phyloP scores from a whole-genome alignment of 345 rosid genomes.

The Cochlearia excelsa region DNA sequence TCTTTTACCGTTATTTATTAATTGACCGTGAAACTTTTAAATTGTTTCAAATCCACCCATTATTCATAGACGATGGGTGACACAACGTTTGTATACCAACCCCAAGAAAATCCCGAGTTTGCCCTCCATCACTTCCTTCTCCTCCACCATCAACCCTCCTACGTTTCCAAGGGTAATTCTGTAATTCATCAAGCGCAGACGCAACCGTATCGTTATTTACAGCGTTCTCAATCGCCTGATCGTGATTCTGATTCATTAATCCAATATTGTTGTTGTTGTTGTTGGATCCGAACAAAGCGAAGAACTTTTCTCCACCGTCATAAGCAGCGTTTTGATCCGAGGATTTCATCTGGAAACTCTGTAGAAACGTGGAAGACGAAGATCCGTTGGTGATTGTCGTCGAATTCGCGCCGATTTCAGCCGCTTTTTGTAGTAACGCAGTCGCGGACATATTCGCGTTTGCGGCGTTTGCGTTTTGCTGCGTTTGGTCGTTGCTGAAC shows the following conservation, averaged over 20 bases:
- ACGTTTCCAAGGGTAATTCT: slow-evolving; percentile 56
- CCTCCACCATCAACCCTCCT: slow-evolving; percentile 42
- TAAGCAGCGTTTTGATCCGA: slow-evolving; percentile 30
- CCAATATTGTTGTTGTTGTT: slow-evolving; percentile 21
- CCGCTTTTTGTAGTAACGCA: slow-evolving; percentile 91
- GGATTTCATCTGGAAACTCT: slow-evolving; percentile 48
- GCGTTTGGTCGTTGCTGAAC: slow-evolving; percentile 57
- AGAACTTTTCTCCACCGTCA: slow-evolving; percentile 49
- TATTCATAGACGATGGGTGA: slow-evolving; percentile 43
- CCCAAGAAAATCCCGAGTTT: slow-evolving; percentile 93
- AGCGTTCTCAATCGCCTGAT: slow-evolving; percentile 40
- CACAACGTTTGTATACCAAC: slow-evolving; percentile 66
- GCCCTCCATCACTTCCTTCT: slow-evolving; percentile 50
- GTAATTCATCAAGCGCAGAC: slow-evolving; percentile 44
- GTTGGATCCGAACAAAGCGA: slow-evolving; percentile 41
- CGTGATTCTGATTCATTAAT: slow-evolving; percentile 13
- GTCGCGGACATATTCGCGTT: slow-evolving; percentile 83
- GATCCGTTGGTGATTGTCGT: slow-evolving; percentile 23
- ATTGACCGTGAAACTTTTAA: neutral
- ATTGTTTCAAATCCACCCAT: slow-evolving; percentile 56
- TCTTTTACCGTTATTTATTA: slow-evolving; percentile 21
- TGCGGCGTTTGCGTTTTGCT: slow-evolving; percentile 26
- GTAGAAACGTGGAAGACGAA: slow-evolving; percentile 46
- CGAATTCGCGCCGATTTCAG: slow-evolving; percentile 75
- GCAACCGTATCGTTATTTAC: slow-evolving; percentile 37